Evolutionary conservation across 306 rosid genomes (phyloP).

Genomic region (Acacia confusa): DNA sequence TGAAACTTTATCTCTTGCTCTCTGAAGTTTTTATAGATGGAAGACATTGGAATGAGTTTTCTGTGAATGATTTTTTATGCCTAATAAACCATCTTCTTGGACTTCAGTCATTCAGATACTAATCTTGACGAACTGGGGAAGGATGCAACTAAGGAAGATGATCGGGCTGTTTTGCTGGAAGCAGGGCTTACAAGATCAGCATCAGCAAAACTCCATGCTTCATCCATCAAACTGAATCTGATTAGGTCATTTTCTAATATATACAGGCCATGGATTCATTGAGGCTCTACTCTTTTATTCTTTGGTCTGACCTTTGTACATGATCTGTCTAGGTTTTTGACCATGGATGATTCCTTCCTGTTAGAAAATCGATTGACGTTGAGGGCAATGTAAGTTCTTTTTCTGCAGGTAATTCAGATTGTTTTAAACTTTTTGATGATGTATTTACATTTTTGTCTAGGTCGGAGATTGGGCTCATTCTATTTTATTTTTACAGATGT

Average conservation of each 20-base stretch:
- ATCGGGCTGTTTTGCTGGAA: conserved; percentile 82
- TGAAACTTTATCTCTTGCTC: conserved; percentile 4
- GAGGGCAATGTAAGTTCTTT: conserved; percentile 83
- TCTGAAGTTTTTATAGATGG: conserved; percentile 9
- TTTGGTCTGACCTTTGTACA: conserved; percentile 34
- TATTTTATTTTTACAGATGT: conserved; percentile 81
- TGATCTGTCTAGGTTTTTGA: conserved; percentile 69
- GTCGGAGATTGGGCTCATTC: conserved; percentile 85
- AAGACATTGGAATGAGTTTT: conserved; percentile 10
- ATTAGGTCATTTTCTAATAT: conserved; percentile 60
- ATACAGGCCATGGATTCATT: conserved; percentile 19
- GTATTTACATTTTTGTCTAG: conserved; percentile 39
- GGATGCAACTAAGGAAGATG: conserved; percentile 79
- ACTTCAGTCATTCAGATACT: conserved; percentile 81
- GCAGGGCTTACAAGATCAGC: conserved; percentile 83
- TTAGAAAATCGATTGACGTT: conserved; percentile 79
- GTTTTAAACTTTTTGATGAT: conserved; percentile 21
- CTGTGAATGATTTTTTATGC: conserved; percentile 24
- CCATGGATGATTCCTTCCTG: conserved; percentile 89
- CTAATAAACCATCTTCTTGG: conserved; percentile 28
- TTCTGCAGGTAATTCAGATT: conserved; percentile 28
- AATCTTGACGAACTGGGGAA: conserved; percentile 84
- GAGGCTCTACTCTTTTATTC: conserved; percentile 18
- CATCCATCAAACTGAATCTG: conserved; percentile 75
- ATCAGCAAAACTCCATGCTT: conserved; percentile 62